phyloP scores from a whole-genome alignment of 495 filamentous ascomycete genomes.

The Bacidia gigantensis region DNA sequence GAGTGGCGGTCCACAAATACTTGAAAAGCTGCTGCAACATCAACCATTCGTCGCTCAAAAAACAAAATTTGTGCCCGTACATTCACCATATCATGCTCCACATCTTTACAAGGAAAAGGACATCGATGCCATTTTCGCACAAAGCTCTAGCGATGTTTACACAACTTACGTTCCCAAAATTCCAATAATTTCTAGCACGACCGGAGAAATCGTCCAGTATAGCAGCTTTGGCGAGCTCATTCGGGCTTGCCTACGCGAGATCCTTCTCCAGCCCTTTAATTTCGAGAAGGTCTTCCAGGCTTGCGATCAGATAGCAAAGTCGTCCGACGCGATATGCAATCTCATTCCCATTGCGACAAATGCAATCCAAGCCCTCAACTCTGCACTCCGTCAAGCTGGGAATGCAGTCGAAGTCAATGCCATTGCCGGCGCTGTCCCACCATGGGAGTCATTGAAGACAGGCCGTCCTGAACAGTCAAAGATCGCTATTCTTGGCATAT shows the following conservation, averaged over 20 bases:
- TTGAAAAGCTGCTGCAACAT: slow-evolving; percentile 42
- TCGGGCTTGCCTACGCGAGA: background rate
- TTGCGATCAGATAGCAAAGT: background rate
- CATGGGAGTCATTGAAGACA: background rate
- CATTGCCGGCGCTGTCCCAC: background rate
- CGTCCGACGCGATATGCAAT: background rate
- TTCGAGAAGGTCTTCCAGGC: background rate
- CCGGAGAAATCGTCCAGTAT: background rate
- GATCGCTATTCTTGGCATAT: slow-evolving; percentile 57
- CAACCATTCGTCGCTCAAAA: slow-evolving; percentile 16
- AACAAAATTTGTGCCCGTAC: slow-evolving; percentile 41
- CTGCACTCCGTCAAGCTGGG: background rate
- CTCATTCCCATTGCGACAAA: background rate
- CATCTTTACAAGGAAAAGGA: slow-evolving; percentile 54
- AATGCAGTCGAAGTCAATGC: background rate
- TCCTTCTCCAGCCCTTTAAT: background rate
- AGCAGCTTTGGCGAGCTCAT: background rate
- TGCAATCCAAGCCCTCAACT: background rate
- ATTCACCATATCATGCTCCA: slow-evolving; percentile 68
- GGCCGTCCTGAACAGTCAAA: background rate
- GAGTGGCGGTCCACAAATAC: slow-evolving; percentile 59
- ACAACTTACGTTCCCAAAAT: background rate
- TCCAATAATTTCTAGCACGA: background rate
- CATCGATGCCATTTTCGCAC: slow-evolving; percentile 23
- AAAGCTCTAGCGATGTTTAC: background rate